Base-by-base conservation (phyloP, 495 filamentous ascomycete species). In the Penicillium manginii region DNA sequence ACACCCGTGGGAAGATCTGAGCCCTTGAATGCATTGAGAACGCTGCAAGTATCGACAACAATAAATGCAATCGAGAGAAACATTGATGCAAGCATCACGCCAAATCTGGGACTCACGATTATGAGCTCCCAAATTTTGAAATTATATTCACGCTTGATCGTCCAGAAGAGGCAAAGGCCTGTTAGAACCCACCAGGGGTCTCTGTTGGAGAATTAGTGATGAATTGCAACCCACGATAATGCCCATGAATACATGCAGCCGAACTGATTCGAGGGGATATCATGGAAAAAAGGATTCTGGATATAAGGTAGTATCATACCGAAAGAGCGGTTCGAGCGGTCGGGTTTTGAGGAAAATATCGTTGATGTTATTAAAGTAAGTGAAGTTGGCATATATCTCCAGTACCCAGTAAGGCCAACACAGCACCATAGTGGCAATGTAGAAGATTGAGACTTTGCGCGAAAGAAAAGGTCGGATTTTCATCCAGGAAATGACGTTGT, bases 151-250 rank as follows among this genome's bases (percentile, higher is more conserved):
- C 68, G 74, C 45, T 81, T 81, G 59, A 86, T 84, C 29, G 74
- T 81, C 63, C 75, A 84, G 66, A 86, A 78, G 8, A 86, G 72
- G 11, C 60, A 73, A 55, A 73, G 50, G 4, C 74, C 78, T 1
- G 81, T 85, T 65, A 80, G 81, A 17, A 86, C 69, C 84, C 84
- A 86, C 84, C 83, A 86, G 0, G 84, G 84, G 56, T 86, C 84
- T 4, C 81, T 81, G 26, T 29, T n/a, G 22, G 26, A 3, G 51
- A 42, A 8, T 57, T 32, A 57, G 47, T 42, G 26, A 12, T 45
- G 15, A 17, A 45, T 1, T 21, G 1, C 1, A 45, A 18, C 6
- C 6, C 26, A 22, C 21, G 19, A 53, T 18, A 37, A 39, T 11
- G 17, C 19, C 19, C 23, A 50, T 31, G 26, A 29, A n/a, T n/a